Percentiles rank a stretch among this genome's conserved stretches.
phyloP scores from a whole-genome alignment of 2,329 filamentous ascomycete species.

The Talaromyces sp. region DNA sequence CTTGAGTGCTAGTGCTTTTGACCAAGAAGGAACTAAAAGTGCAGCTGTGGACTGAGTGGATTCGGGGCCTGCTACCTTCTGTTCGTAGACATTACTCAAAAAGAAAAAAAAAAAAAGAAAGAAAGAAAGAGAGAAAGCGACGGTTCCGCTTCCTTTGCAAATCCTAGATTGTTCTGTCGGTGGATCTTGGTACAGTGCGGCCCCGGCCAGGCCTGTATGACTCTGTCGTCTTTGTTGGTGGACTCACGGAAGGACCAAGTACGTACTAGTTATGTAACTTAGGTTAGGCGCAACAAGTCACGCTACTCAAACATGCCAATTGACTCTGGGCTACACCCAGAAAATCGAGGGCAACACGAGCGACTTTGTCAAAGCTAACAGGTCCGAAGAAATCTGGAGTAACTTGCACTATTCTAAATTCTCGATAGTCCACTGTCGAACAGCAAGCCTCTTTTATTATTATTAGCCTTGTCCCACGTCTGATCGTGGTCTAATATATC shows the following conservation, averaged over 20 bases:
- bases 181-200: not conserved
- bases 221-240: not conserved
- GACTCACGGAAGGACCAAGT: not conserved
- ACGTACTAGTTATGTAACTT: conserved; percentile 4
- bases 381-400: conserved; percentile 2
- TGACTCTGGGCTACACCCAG: not conserved
- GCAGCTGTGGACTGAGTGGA: not conserved
- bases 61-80: conserved; percentile 12
- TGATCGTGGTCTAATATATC: not conserved
- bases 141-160: not conserved
- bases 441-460: conserved; percentile 5
- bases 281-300: not conserved
- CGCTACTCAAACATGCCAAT: not conserved
- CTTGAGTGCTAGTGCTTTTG: not conserved
- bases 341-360: conserved; percentile 1
- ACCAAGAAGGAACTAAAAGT: not conserved
- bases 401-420: not conserved
- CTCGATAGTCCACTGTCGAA: not conserved
- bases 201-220: not conserved
- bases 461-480: not conserved
- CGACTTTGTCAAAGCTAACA: not conserved
- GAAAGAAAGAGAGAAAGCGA: not conserved
- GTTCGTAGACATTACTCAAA: conserved; percentile 13
- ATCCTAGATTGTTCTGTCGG: not conserved
- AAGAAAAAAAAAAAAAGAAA: not conserved